Base-by-base conservation (phyloP, 2,329 filamentous ascomycete species). In the Colletotrichum melonis region DNA sequence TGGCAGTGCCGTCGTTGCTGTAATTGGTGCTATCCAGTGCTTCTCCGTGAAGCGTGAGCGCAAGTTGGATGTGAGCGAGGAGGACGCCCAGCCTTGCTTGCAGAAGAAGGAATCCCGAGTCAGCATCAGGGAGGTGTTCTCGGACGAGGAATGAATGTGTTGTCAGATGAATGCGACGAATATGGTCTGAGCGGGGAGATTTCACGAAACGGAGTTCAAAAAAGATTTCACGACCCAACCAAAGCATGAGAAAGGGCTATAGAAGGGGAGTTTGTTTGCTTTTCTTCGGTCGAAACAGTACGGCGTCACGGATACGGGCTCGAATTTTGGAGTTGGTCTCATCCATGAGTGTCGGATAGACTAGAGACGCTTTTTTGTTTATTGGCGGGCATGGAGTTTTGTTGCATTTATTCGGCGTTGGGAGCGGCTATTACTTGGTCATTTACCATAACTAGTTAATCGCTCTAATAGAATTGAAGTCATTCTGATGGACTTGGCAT, bases 11-110 rank as follows among this genome's bases (percentile, higher is more conserved):
- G 63, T 89, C 7, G 86, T 90, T 22, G 91, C 91, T 2, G 76
- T 86, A 5, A 75, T 90, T 26, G 91, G 90, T 3, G 85, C 90
- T 1, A 74, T 91, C 4, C 91, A 93, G 79, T 91, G 90, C 79
- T 91, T 92, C 77, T 84, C 82, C 7, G 86, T 92, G 5, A 76
- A 81, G 76, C 79, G 85, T 38, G 78, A 78, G 54, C 76, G 62
- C 16, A 65, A 66, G 57, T 28, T 65, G 19, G 63, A 66, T 24
- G 26, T 52, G 22, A 32, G 14, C 58, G 73, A 69, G 52, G 74
- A 75, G 66, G 74, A 69, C 1, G 62, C 62, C 6, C 70, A 64
- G 42, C 62, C 73, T 6, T 32, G 42, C 32, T 22, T 70, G 26
- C 46, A 38, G 26, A 75, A 74, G 71, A 67, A 67, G 28, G 69